phyloP scores from a whole-genome alignment of 2,329 filamentous ascomycete genomes.

The Apiospora malaysiana region DNA sequence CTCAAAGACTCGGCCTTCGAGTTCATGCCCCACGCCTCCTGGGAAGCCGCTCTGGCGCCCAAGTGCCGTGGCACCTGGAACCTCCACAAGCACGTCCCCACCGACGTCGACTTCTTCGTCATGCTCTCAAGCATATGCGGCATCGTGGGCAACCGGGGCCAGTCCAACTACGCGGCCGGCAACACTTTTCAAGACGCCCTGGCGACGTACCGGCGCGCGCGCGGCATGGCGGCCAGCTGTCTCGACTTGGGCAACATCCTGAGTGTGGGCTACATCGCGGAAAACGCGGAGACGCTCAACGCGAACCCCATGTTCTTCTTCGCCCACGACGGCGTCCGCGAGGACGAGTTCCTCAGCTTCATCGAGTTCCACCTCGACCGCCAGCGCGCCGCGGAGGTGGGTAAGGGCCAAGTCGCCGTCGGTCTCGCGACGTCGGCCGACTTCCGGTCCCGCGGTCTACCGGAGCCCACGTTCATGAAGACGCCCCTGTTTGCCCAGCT shows the following conservation, averaged over 20 bases:
- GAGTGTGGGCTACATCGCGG: constrained; percentile 32
- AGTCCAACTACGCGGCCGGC: constrained; percentile 44
- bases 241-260: constrained; percentile 34
- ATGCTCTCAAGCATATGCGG: constrained; percentile 39
- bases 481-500: constrained; percentile 20
- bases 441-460: constrained; percentile 3
- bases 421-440: constrained; percentile 15
- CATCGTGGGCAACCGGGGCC: constrained; percentile 37
- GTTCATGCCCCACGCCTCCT: constrained; percentile 38
- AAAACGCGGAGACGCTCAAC: constrained; percentile 25
- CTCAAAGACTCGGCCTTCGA: constrained; percentile 27
- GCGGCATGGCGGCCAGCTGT: constrained; percentile 28
- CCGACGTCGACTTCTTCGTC: constrained; percentile 43
- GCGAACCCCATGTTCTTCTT: constrained; percentile 31
- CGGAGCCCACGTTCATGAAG: constrained; percentile 20
- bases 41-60: constrained; percentile 46
- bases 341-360: constrained; percentile 32
- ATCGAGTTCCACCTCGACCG: constrained; percentile 19
- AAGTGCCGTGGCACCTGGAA: constrained; percentile 46
- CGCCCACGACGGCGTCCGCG: constrained; percentile 25
- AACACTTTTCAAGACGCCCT: constrained; percentile 43
- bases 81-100: constrained; percentile 39
- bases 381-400: neutral
- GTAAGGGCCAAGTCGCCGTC: neutral
- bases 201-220: constrained; percentile 29